These are phyloP conservation scores for Gamsiella multidivaricata DNA, from an alignment of 192 early-diverging fungal genomes.

Conservation along the genomic window DNA sequence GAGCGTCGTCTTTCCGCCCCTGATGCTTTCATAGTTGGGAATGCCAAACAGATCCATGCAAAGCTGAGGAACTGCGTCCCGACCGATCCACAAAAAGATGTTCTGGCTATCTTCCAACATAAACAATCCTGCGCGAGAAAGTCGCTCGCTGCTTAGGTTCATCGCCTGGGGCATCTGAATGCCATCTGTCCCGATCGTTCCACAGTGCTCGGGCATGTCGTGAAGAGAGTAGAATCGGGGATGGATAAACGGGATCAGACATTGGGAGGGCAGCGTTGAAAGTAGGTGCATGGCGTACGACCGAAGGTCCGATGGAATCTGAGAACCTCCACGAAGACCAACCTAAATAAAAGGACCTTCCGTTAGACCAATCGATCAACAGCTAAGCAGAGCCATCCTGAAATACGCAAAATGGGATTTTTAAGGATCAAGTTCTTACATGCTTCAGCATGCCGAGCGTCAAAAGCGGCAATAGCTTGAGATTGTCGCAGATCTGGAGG, in stretches of 20 bases:
- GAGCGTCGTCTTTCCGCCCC: slow-evolving; percentile 79
- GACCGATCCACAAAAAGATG: slow-evolving; percentile 90
- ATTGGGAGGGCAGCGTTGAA: slow-evolving; percentile 85
- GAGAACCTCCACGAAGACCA: slow-evolving; percentile 69
- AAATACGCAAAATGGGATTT: background rate
- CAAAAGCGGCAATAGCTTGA: slow-evolving; percentile 88
- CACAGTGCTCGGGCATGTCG: slow-evolving; percentile 72
- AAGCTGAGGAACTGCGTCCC: slow-evolving; percentile 80
- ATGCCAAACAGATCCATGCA: slow-evolving; percentile 81
- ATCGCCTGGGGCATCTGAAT: slow-evolving; percentile 81
- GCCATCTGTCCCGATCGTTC: slow-evolving; percentile 66
- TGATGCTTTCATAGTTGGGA: slow-evolving; percentile 79
- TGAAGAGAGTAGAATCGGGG: slow-evolving; percentile 89
- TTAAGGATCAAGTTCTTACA: slow-evolving; percentile 56
- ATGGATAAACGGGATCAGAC: slow-evolving; percentile 75
- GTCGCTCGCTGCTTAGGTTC: slow-evolving; percentile 85
- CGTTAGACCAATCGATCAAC: background rate
- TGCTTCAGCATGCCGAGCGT: slow-evolving; percentile 87
- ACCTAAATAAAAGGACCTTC: slow-evolving; percentile 34
- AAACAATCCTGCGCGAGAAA: slow-evolving; percentile 88
- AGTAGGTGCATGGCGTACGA: slow-evolving; percentile 82
- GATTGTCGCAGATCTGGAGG: slow-evolving; percentile 83
- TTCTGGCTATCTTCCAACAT: slow-evolving; percentile 86
- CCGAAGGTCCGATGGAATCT: slow-evolving; percentile 84
- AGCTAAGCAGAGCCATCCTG: too few relatives aligned